Percentiles rank a stretch among this genome's conserved stretches.
Evolutionary conservation across 805 yeast species (phyloP).

Genomic region (Debaryomyces prosopidis): DNA sequence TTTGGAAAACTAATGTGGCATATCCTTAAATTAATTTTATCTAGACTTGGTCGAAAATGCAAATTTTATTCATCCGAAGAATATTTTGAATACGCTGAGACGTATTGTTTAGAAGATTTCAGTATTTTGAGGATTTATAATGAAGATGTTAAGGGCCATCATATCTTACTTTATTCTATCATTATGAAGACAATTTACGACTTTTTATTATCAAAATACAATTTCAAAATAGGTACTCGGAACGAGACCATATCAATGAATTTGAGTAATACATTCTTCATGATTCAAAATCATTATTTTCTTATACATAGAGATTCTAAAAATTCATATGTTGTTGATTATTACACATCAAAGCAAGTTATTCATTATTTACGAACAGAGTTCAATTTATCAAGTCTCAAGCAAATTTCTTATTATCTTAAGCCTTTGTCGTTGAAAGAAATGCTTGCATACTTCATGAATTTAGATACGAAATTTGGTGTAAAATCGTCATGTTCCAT

Average conservation of each 20-base stretch:
- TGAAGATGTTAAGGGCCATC: slow-evolving; percentile 19
- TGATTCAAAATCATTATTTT: slow-evolving; percentile 6
- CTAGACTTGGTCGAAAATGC: not conserved
- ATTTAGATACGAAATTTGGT: slow-evolving; percentile 6
- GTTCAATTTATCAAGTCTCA: slow-evolving; percentile 5
- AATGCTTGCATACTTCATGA: slow-evolving; percentile 9
- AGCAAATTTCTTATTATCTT: slow-evolving; percentile 8
- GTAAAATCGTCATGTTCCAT: slow-evolving; percentile 3
- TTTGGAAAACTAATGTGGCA: slow-evolving; percentile 5
- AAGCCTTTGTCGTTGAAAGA: slow-evolving; percentile 11
- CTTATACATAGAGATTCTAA: not conserved
- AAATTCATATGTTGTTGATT: slow-evolving; percentile 1
- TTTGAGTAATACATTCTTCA: slow-evolving; percentile 10
- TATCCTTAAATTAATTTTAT: slow-evolving; percentile 3
- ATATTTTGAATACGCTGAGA: slow-evolving; percentile 1
- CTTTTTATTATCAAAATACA: slow-evolving; percentile 9
- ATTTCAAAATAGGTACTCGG: not conserved
- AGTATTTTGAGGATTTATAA: slow-evolving; percentile 21
- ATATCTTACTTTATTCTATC: slow-evolving; percentile 15
- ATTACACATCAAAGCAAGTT: slow-evolving; percentile 8
- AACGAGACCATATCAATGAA: not conserved
- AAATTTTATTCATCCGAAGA: not conserved
- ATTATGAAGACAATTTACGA: slow-evolving; percentile 16
- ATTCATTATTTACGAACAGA: slow-evolving; percentile 8
- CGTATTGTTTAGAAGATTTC: slow-evolving; percentile 19